phyloP scores from a whole-genome alignment of 2,329 filamentous ascomycete genomes.

The Thielaviopsis musarum region DNA sequence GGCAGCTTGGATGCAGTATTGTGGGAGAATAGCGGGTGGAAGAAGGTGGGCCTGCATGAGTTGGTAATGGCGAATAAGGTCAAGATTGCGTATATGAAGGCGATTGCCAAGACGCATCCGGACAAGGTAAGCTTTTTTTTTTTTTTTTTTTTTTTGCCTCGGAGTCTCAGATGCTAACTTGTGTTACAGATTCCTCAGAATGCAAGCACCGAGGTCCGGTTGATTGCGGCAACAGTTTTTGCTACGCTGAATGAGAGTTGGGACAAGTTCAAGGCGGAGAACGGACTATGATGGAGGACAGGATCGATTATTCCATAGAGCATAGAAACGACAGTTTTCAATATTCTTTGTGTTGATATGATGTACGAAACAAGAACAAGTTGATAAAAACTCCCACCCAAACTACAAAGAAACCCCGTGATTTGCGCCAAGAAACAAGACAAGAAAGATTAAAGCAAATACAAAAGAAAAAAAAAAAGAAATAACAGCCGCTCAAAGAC shows the following conservation, averaged over 20 bases:
- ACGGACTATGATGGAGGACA: slow-evolving; percentile 33
- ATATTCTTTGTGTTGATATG: slow-evolving; percentile 10
- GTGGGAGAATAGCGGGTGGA: slow-evolving; percentile 89
- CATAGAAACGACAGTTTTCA: neutral
- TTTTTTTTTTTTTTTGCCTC: neutral
- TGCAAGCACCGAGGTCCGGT: slow-evolving; percentile 45
- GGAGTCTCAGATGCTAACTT: slow-evolving; percentile 7
- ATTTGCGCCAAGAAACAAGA: neutral
- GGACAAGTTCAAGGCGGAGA: slow-evolving; percentile 57
- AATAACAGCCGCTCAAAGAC: slow-evolving; percentile 34
- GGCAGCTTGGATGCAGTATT: slow-evolving; percentile 77
- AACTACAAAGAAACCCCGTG: neutral
- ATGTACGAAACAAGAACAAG: neutral
- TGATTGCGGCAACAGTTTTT: slow-evolving; percentile 51
- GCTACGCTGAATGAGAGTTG: slow-evolving; percentile 54
- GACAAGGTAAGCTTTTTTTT: slow-evolving; percentile 60
- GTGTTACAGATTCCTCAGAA: slow-evolving; percentile 40
- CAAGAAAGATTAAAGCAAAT: neutral
- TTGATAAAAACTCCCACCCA: neutral
- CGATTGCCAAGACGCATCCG: slow-evolving; percentile 93
- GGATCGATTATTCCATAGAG: neutral
- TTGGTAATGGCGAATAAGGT: slow-evolving; percentile 85
- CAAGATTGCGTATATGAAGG: slow-evolving; percentile 98
- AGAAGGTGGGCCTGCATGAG: slow-evolving; percentile 89
- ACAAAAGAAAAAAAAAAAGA: neutral